phyloP scores from a whole-genome alignment of 2,329 filamentous ascomycete genomes.

The Aschersonia sp. region DNA sequence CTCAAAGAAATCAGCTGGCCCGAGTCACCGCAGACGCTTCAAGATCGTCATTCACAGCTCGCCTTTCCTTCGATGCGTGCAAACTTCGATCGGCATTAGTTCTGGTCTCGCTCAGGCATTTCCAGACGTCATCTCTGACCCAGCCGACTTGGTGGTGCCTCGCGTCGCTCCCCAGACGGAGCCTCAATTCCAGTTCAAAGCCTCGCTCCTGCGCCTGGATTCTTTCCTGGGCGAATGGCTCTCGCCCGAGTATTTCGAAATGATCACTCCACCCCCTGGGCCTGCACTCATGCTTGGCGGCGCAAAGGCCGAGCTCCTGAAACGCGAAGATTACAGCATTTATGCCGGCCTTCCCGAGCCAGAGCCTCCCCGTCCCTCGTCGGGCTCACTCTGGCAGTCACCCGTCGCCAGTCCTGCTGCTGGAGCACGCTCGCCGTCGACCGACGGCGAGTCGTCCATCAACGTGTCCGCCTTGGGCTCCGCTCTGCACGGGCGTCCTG shows the following conservation, averaged over 20 bases:
- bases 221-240: constrained; percentile 94
- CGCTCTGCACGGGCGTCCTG: constrained; percentile 16
- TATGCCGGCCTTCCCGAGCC: constrained; percentile 18
- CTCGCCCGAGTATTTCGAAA: constrained; percentile 81
- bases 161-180: constrained; percentile 12
- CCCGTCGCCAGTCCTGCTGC: constrained; percentile 11
- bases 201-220: constrained; percentile 64
- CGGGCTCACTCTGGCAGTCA: constrained; percentile 19
- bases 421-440: constrained; percentile 8
- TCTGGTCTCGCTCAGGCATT: constrained; percentile 59
- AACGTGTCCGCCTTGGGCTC: constrained; percentile 17
- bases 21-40: constrained; percentile 42
- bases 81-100: constrained; percentile 80
- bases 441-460: constrained; percentile 12
- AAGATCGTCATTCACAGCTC: constrained; percentile 82
- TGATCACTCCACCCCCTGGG: constrained; percentile 77
- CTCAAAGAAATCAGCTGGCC: constrained; percentile 8
- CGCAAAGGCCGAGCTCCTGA: constrained; percentile 76
- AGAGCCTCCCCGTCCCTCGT: constrained; percentile 9
- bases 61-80: constrained; percentile 85
- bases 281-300: constrained; percentile 77
- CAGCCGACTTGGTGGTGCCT: constrained; percentile 19
- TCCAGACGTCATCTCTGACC: constrained; percentile 16
- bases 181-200: constrained; percentile 26
- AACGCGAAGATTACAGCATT: constrained; percentile 53